Evolutionary conservation across 495 filamentous ascomycete species (phyloP), one percentile per base, ranked within the genome.

Genomic region (Hypoxylon rickii): DNA sequence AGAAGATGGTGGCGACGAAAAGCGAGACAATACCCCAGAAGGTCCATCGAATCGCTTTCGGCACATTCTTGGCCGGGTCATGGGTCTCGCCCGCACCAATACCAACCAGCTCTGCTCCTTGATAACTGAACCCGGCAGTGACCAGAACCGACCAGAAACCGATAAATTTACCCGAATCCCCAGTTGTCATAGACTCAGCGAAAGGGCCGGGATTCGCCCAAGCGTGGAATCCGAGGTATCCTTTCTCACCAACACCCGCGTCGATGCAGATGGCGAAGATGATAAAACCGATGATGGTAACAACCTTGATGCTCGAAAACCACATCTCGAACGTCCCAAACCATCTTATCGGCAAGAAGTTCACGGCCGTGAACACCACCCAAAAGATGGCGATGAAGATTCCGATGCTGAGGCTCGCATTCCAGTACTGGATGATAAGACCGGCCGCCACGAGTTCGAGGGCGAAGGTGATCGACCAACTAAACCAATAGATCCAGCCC

Each of bases 331-430:
- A 79, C 72, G 91, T 86, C 37, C 88, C 89, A 59, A 86, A 91
- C 37, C 80, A 80, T 3, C 76, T 68, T 13, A 91, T 83, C 2
- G 87, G 82, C 36, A 92, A 75, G 52, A 86, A 81, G 63, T 92
- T 91, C 41, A 86, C 65, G 40, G 70, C 64, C 2, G 88, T 72
- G 47, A 93, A 86, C 34, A 88, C 50, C 11, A 86, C 78, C 76
- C 88, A 88, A 70, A 90, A 86, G 47, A 95, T 70, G n/a, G 83
- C 78, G 65, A 92, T 91, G 64, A 88, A 88, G 44, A 86, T 87
- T 19, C 85, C 86, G 42, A 81, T 76, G 55, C 69, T 75, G 21
- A 76, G 63, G 21, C 70, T 69, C 11, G 69, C 57, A 29, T 87
- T 73, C 89, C 89, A 94, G 65, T 83, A 92, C 48, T 87, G 82